Evolutionary conservation across 2,329 filamentous ascomycete species (phyloP).

Genomic region (Fusarium scirpi): DNA sequence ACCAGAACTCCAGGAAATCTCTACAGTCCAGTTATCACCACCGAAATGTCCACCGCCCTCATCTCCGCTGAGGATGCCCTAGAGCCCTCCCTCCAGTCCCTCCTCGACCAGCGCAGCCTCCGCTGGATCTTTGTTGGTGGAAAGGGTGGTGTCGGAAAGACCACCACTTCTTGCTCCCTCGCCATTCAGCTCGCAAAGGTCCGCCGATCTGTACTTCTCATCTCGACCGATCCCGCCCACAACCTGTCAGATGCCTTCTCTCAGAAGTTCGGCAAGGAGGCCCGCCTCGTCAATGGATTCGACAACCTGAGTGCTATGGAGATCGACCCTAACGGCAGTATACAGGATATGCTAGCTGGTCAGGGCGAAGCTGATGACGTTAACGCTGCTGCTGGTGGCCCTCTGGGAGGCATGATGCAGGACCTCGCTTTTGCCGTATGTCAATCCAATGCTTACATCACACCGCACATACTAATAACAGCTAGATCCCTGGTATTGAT

Average conservation of each 20-base stretch:
- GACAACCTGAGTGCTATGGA: constrained; percentile 98
- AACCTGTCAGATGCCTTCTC: constrained; percentile 98
- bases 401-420: constrained; percentile 96
- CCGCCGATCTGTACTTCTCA: constrained; percentile 94
- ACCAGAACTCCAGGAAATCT: not conserved
- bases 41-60: constrained; percentile 56
- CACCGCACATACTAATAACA: not conserved
- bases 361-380: constrained; percentile 74
- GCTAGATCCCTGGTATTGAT: constrained; percentile 94
- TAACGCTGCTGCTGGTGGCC: constrained; percentile 75
- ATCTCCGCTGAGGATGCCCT: constrained; percentile 74
- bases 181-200: constrained; percentile 97
- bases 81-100: constrained; percentile 92
- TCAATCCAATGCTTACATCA: constrained; percentile 25
- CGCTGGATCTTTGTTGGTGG: constrained; percentile 99
- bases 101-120: constrained; percentile 93
- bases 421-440: constrained; percentile 93
- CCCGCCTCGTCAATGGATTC: constrained; percentile 90
- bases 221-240: constrained; percentile 98
- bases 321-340: constrained; percentile 97
- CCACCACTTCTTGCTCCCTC: constrained; percentile 98
- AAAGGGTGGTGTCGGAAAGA: constrained; percentile 98
- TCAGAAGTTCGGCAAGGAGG: constrained; percentile 99
- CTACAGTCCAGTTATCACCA: not conserved
- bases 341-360: constrained; percentile 90